Evolutionary conservation across 495 filamentous ascomycete species (phyloP).

Genomic region (Achaetomiella virescens): DNA sequence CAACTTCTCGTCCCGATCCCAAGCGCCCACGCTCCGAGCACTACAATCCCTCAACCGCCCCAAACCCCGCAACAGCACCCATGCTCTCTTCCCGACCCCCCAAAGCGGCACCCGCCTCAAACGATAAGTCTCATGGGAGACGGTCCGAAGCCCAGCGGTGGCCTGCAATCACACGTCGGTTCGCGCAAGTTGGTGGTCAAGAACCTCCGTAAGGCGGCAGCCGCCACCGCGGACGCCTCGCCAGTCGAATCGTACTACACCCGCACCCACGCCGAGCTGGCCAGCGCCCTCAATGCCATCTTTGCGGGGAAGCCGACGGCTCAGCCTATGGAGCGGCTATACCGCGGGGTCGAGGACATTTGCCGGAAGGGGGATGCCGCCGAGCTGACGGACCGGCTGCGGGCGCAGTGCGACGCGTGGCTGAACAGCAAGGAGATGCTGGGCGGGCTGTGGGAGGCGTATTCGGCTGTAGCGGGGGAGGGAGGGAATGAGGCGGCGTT

Average conservation of each 20-base stretch:
- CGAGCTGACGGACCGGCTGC: constrained; percentile 57
- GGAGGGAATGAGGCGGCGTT: constrained; percentile 35
- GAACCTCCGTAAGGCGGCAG: constrained; percentile 57
- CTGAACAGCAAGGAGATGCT: constrained; percentile 50
- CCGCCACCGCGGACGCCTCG: constrained; percentile 38
- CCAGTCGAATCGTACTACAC: constrained; percentile 58
- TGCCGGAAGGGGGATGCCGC: constrained; percentile 69
- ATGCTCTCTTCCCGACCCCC: constrained; percentile 19
- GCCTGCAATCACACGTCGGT: constrained; percentile 52
- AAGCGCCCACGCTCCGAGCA: constrained; percentile 30
- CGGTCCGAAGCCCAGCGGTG: constrained; percentile 5
- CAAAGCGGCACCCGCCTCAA: constrained; percentile 39
- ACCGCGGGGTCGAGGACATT: constrained; percentile 82
- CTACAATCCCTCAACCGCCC: constrained; percentile 11
- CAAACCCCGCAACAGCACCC: constrained; percentile 5
- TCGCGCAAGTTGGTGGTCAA: constrained; percentile 82
- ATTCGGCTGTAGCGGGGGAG: not conserved
- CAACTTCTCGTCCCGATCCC: constrained; percentile 9
- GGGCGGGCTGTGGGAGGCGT: constrained; percentile 38
- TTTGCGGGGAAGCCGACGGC: constrained; percentile 57
- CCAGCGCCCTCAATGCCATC: constrained; percentile 63
- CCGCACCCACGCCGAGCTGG: constrained; percentile 62
- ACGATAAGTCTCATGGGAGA: not conserved
- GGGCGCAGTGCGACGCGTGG: constrained; percentile 56
- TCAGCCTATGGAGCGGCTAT: constrained; percentile 76